These are phyloP conservation scores for Xerocomus minutiporus DNA, from an alignment of 1,284 basidiomycete genomes.

Conservation along the genomic window DNA sequence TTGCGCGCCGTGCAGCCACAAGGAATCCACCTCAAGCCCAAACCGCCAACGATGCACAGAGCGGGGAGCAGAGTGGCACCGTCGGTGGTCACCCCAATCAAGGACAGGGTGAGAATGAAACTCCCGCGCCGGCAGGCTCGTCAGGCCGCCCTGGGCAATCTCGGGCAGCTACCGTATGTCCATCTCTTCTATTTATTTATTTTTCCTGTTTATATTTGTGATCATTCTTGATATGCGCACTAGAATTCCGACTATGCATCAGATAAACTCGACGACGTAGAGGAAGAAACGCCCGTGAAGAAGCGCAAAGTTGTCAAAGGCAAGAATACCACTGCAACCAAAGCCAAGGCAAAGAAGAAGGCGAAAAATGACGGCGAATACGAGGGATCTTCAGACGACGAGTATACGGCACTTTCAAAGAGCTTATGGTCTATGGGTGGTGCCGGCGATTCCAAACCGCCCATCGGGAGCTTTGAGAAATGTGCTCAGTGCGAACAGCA, in stretches of 20 bases:
- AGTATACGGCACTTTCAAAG: conserved; percentile 59
- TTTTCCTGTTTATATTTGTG: no score
- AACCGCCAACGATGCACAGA: conserved; percentile 27
- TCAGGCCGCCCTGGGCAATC: conserved; percentile 13
- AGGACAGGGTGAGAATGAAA: conserved; percentile 12
- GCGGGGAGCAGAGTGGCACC: conserved; percentile 33
- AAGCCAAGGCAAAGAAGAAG: conserved; percentile 48
- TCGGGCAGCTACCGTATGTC: conserved; percentile 6
- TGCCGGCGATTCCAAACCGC: conserved; percentile 49
- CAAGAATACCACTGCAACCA: conserved; percentile 38
- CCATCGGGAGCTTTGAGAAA: conserved; percentile 74
- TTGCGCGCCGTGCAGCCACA: conserved; percentile 55
- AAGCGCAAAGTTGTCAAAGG: conserved; percentile 37
- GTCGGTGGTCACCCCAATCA: conserved; percentile 8
- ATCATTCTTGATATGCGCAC: background rate
- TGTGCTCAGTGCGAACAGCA: conserved; percentile 81
- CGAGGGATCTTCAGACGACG: conserved; percentile 45
- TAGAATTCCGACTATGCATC: conserved; percentile 59
- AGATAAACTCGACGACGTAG: conserved; percentile 66
- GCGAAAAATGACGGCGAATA: conserved; percentile 44
- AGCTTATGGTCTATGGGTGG: conserved; percentile 39
- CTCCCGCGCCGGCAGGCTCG: conserved; percentile 6
- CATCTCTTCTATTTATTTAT: background rate
- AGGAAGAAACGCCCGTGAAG: conserved; percentile 36
- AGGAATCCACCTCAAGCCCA: conserved; percentile 41